Conservation (phyloP, 805 yeast genomes). For the Sugiyamaella mastotermitis region DNA sequence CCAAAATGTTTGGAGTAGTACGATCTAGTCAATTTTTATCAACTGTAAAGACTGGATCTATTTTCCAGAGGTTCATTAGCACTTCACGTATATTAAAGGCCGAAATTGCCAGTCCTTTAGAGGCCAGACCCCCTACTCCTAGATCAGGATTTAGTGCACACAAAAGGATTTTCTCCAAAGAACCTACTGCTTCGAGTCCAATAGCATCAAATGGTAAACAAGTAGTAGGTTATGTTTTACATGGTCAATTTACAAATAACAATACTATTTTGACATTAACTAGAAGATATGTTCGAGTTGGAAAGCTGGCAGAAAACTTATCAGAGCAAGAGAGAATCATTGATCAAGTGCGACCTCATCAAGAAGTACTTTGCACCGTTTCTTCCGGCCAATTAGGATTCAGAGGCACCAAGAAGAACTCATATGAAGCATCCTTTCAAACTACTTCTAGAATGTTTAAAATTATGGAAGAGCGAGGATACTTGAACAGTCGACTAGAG, state of each 20-base stretch:
- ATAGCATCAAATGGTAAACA: slow-evolving; percentile 18
- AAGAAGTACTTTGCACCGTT: slow-evolving; percentile 59
- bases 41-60: too few relatives aligned
- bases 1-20: too few relatives aligned
- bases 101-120: too few relatives aligned
- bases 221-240: slow-evolving; percentile 60
- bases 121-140: neutral
- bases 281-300: slow-evolving; percentile 39
- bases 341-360: slow-evolving; percentile 73
- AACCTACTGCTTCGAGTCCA: neutral
- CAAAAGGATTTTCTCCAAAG: slow-evolving; percentile 1
- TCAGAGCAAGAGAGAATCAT: slow-evolving; percentile 55
- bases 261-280: slow-evolving; percentile 76
- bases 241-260: slow-evolving; percentile 72
- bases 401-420: slow-evolving; percentile 83
- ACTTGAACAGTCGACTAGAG: slow-evolving; percentile 60
- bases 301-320: slow-evolving; percentile 19
- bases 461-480: slow-evolving; percentile 56
- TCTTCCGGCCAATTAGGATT: slow-evolving; percentile 87
- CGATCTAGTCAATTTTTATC: too few relatives aligned
- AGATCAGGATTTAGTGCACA: slow-evolving; percentile 3
- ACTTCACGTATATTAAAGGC: too few relatives aligned
- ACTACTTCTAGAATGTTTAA: slow-evolving; percentile 69
- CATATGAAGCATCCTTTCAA: slow-evolving; percentile 89
- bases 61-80: too few relatives aligned